These are phyloP conservation scores for Mortierella sp. DNA, from an alignment of 371 early-diverging fungal genomes.

Conservation along the genomic window DNA sequence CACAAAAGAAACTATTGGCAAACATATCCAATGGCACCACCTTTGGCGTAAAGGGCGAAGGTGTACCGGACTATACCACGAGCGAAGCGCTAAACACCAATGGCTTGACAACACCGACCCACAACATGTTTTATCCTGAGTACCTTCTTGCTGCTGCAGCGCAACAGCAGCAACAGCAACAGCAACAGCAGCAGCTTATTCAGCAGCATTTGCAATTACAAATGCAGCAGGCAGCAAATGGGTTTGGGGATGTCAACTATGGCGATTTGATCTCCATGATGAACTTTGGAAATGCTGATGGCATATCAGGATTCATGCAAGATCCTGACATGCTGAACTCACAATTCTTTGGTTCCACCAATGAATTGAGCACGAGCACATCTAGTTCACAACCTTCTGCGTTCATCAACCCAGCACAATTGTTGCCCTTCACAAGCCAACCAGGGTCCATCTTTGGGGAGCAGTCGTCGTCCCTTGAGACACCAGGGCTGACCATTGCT, in stretches of 20 bases:
- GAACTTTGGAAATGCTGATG: slow-evolving; percentile 36
- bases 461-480: slow-evolving; percentile 21
- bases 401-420: slow-evolving; percentile 56
- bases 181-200: slow-evolving; percentile 34
- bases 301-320: slow-evolving; percentile 35
- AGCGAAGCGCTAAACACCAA: slow-evolving; percentile 23
- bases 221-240: slow-evolving; percentile 35
- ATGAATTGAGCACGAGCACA: slow-evolving; percentile 11
- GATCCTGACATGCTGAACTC: slow-evolving; percentile 35
- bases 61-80: slow-evolving; percentile 25
- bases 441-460: slow-evolving; percentile 47
- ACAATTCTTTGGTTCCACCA: slow-evolving; percentile 31
- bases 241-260: slow-evolving; percentile 41
- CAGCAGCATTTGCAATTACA: slow-evolving; percentile 32
- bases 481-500: slow-evolving; percentile 13
- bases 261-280: slow-evolving; percentile 37
- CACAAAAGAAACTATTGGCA: slow-evolving; percentile 33
- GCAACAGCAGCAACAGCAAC: slow-evolving; percentile 37
- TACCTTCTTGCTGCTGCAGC: slow-evolving; percentile 41
- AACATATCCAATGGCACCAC: slow-evolving; percentile 8
- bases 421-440: slow-evolving; percentile 49
- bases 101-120: slow-evolving; percentile 22
- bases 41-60: slow-evolving; percentile 22
- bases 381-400: slow-evolving; percentile 22
- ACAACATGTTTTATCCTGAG: slow-evolving; percentile 42